phyloP scores from a whole-genome alignment of 805 yeast genomes.

The Torulaspora gathmanii region DNA sequence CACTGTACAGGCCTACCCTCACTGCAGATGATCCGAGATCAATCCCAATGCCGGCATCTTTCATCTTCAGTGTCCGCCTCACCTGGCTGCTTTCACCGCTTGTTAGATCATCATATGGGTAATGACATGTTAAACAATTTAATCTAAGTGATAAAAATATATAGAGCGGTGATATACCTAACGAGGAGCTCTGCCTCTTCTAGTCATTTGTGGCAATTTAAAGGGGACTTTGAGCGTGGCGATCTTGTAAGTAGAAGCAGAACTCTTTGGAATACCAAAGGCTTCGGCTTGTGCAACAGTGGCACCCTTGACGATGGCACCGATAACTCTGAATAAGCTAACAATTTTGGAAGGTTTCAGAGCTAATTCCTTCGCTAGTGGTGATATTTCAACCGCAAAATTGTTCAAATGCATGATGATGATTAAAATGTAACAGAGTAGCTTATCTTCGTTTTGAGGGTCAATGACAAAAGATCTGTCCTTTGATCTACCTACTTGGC shows the following conservation, averaged over 20 bases:
- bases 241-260: slow-evolving; percentile 63
- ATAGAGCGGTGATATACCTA: background rate
- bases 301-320: slow-evolving; percentile 71
- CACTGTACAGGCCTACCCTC: slow-evolving; percentile 36
- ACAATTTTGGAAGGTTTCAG: slow-evolving; percentile 70
- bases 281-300: slow-evolving; percentile 73
- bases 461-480: slow-evolving; percentile 76
- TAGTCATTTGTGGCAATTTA: slow-evolving; percentile 75
- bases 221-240: slow-evolving; percentile 87
- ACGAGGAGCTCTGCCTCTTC: slow-evolving; percentile 48
- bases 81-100: background rate
- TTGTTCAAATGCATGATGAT: slow-evolving; percentile 70
- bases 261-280: slow-evolving; percentile 57
- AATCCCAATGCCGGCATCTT: slow-evolving; percentile 38
- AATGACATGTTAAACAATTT: too few relatives aligned
- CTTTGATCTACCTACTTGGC: slow-evolving; percentile 66
- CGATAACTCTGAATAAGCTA: slow-evolving; percentile 70
- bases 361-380: slow-evolving; percentile 79
- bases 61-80: background rate
- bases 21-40: slow-evolving; percentile 52
- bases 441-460: slow-evolving; percentile 82
- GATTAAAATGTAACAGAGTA: slow-evolving; percentile 73
- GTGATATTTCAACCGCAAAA: slow-evolving; percentile 68
- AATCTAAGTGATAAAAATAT: background rate
- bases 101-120: too few relatives aligned